phyloP scores from a whole-genome alignment of 345 rosid genomes.

The Lepidium aucheri region DNA sequence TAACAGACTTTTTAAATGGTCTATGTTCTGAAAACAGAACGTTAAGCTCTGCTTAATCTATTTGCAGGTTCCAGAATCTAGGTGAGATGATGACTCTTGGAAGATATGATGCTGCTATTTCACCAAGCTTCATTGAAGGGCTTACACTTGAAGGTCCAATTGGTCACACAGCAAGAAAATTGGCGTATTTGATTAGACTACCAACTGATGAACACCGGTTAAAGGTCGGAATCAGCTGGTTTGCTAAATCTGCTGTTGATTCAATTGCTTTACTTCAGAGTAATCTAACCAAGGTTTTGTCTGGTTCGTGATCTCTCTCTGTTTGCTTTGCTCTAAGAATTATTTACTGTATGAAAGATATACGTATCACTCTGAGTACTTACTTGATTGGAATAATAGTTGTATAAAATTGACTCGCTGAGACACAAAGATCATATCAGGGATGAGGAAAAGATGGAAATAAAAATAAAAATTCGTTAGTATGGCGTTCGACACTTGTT shows the following conservation, averaged over 20 bases:
- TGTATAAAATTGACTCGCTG: not conserved
- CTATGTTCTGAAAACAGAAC: not conserved
- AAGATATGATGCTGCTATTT: conserved; percentile 70
- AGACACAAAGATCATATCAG: not conserved
- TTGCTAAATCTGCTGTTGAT: conserved; percentile 67
- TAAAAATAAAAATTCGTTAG: too few species aligned
- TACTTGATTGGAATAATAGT: not conserved
- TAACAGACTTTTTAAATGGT: not conserved
- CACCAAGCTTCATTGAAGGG: conserved; percentile 88
- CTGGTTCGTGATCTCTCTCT: conserved; percentile 30
- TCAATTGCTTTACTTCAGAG: conserved; percentile 67
- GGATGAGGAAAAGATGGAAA: not conserved
- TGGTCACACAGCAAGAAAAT: conserved; percentile 84
- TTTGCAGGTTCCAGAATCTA: conserved; percentile 71
- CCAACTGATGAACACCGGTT: conserved; percentile 91
- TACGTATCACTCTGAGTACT: conserved; percentile 3
- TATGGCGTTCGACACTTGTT: too few species aligned
- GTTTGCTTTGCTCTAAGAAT: not conserved
- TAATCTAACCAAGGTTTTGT: conserved; percentile 54
- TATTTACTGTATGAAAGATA: not conserved
- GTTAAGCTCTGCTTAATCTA: not conserved
- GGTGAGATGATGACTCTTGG: conserved; percentile 98
- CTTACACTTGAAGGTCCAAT: conserved; percentile 79
- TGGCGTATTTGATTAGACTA: conserved; percentile 74
- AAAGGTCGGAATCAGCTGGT: conserved; percentile 92